Evolutionary conservation across 2,329 filamentous ascomycete genomes (phyloP).

Genomic region (Neofusicoccum ribis): DNA sequence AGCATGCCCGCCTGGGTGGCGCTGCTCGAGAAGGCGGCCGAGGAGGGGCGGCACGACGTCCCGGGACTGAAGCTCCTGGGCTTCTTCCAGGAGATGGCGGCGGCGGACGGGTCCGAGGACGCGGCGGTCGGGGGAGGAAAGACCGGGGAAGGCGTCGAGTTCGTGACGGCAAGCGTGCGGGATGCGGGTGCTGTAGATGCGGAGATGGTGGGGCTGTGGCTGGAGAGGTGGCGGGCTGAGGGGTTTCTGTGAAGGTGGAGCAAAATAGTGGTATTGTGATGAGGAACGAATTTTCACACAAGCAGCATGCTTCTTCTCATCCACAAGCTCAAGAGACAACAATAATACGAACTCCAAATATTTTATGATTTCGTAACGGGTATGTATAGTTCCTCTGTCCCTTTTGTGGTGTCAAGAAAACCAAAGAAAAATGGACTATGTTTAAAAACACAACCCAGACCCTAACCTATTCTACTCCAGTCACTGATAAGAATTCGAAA

Average conservation of each 20-base stretch:
- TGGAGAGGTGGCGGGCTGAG: neutral
- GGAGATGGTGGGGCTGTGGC: neutral
- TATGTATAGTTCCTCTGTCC: neutral
- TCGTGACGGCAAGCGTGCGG: slow-evolving; percentile 4
- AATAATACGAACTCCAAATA: neutral
- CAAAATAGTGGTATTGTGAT: no score
- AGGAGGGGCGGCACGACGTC: neutral
- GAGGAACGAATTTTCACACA: no score
- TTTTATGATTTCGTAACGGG: neutral
- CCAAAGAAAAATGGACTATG: neutral
- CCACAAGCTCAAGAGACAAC: neutral
- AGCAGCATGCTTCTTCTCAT: no score
- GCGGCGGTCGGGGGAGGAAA: neutral
- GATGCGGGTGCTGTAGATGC: neutral
- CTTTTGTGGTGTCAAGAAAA: neutral
- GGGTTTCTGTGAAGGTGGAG: neutral
- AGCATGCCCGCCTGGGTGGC: slow-evolving; percentile 19
- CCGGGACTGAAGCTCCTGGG: slow-evolving; percentile 21
- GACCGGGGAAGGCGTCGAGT: neutral
- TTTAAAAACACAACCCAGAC: no score
- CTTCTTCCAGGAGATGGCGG: slow-evolving; percentile 19
- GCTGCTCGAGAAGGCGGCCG: neutral
- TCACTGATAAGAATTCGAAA: neutral
- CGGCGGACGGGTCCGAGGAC: neutral
- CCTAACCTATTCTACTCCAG: slow-evolving; percentile 11